phyloP scores from a whole-genome alignment of 495 filamentous ascomycete species.

The Trichoderma gamsii region DNA sequence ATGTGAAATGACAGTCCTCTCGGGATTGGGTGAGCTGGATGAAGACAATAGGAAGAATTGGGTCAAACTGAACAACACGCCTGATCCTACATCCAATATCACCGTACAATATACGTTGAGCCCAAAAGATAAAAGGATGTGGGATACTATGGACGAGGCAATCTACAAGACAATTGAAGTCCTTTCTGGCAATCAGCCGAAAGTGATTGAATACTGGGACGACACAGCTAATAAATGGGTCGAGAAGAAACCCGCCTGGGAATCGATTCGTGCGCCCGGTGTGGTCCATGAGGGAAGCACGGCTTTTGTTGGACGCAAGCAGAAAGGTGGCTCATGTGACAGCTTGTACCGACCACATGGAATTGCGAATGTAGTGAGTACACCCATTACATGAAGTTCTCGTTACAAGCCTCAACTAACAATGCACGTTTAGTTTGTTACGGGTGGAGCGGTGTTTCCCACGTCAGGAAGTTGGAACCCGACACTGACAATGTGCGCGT shows the following conservation, averaged over 20 bases:
- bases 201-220: not conserved
- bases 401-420: not conserved
- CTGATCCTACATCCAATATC: not conserved
- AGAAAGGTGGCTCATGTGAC: not conserved
- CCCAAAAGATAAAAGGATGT: not conserved
- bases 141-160: not conserved
- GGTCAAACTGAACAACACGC: not conserved
- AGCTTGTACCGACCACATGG: not conserved
- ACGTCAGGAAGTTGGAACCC: not conserved
- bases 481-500: not conserved
- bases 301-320: not conserved
- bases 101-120: not conserved
- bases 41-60: not conserved
- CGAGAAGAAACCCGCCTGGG: not conserved
- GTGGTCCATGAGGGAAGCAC: not conserved
- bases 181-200: not conserved
- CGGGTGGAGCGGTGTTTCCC: not conserved
- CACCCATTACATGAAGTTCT: not conserved
- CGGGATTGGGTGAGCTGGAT: not conserved
- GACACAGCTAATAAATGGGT: not conserved
- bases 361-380: not conserved
- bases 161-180: not conserved
- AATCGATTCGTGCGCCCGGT: not conserved
- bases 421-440: not conserved
- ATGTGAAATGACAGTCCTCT: not conserved